Evolutionary conservation across 1,284 basidiomycete genomes (phyloP), one percentile per base, ranked within the genome.

Genomic region (Amylostereum chailletii): DNA sequence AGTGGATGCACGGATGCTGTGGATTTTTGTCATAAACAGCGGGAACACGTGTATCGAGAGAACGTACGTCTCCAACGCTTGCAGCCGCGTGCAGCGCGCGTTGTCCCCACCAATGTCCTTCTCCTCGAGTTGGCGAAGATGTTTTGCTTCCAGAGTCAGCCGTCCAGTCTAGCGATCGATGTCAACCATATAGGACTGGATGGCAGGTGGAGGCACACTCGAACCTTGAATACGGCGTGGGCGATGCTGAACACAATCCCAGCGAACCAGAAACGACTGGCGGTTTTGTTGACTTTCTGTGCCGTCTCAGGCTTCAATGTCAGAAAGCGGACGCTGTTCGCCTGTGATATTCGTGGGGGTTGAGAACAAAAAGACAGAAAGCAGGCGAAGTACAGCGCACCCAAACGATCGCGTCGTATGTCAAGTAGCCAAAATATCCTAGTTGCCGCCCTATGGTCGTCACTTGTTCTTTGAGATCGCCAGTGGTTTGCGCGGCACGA

Each of bases 241-340:
- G 77, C 66, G 42, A 94, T 74, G 60, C 86, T 91, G 60, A 90
- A 81, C 33, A 84, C 54, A 56, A 97, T 92, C 2, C 94, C 96
- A 7, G 83, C 75, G 41, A 97, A 72, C 95, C 95, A 99, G 69
- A 94, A 89, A 48, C 87, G 81, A 63, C 88, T 88, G 3, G 93
- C 85, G 36, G 81, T 75, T 64, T 83, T 87, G 54, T 78, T 71
- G 48, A 94, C 72, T 57, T 72, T 79, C 52, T 81, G 74, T 10
- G 81, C 74, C 33, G 82, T 86, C 47, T 83, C 81, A 36, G 83
- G 77, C 45, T 75, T 69, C 51, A 90, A 65, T 50, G 65, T 76
- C 50, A 89, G 71, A 64, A 93, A 83, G 59, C 83, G 86, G 58
- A 90, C 73, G 36, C 76, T 60, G 59, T 86, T 81, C 26, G 80